phyloP scores from a whole-genome alignment of 495 filamentous ascomycete species.

The Hyphodiscus hymeniophilus region DNA sequence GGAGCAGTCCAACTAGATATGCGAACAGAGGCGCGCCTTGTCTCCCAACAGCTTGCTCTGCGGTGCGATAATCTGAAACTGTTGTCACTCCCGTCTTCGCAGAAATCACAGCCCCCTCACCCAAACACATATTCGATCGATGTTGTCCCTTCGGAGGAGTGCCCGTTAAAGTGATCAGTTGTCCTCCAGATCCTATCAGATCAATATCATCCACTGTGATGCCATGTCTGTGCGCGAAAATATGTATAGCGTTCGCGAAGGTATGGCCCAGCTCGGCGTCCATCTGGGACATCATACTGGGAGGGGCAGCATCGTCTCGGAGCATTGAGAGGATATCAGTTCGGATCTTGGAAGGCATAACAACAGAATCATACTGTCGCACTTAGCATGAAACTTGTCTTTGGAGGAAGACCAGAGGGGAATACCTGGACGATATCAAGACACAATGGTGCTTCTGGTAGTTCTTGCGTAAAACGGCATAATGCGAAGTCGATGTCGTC shows the following conservation, averaged over 20 bases:
- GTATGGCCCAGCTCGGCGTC: slow-evolving; percentile 25
- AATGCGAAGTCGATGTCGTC: slow-evolving; percentile 24
- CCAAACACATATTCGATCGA: slow-evolving; percentile 28
- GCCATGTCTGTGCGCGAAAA: slow-evolving; percentile 21
- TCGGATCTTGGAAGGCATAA: slow-evolving; percentile 24
- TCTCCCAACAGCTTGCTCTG: slow-evolving; percentile 36
- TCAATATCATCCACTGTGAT: slow-evolving; percentile 23
- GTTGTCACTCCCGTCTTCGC: slow-evolving; percentile 36
- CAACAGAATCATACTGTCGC: slow-evolving; percentile 21
- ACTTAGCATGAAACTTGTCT: not conserved
- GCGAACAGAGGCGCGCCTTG: slow-evolving; percentile 39
- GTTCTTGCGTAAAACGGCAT: slow-evolving; percentile 23
- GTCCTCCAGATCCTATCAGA: slow-evolving; percentile 22
- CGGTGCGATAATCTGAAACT: slow-evolving; percentile 38
- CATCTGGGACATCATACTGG: slow-evolving; percentile 26
- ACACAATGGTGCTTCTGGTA: slow-evolving; percentile 17
- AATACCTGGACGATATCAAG: slow-evolving; percentile 22
- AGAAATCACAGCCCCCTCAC: slow-evolving; percentile 35
- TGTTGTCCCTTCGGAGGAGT: slow-evolving; percentile 19
- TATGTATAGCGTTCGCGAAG: slow-evolving; percentile 21
- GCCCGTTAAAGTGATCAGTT: slow-evolving; percentile 20
- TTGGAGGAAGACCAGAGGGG: not conserved
- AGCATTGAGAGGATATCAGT: slow-evolving; percentile 23
- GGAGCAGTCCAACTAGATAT: slow-evolving; percentile 27
- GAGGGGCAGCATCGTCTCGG: slow-evolving; percentile 22